Base-by-base conservation (phyloP, 306 rosid species). In the Cyclanthera cordifolia region DNA sequence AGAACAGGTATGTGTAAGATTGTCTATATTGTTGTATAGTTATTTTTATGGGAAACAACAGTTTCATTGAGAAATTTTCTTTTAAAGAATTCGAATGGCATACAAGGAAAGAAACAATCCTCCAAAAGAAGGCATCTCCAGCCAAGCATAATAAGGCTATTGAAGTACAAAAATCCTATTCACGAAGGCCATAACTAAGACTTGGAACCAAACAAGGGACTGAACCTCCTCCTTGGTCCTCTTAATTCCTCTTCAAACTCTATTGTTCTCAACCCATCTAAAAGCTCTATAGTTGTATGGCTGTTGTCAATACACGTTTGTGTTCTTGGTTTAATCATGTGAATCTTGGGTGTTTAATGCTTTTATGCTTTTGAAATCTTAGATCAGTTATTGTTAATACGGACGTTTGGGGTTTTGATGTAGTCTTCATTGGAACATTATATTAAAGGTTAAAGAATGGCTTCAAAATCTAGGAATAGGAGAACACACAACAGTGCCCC, bases 381-480 rank as follows among this genome's bases (percentile, higher is more conserved):
- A 60, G 27, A 48, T 63, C 20, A 49, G 69, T 65, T 53, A 39
- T 59, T 49, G 17, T 73, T 64, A 37, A 48, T 39, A 59, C 9
- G 5, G 72, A 72, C 71, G 73, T 76, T 71, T 83, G 84, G 85
- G 82, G 89, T 73, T 73, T 82, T 91, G 83, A 91, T 94, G 70
- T 76, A 73, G 76, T 83, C 83, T 79, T 80, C 74, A 51, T 83
- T 90, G 86, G 81, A 81, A 88, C 69, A 78, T 88, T 78, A 82
- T 86, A 90, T 87, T 85, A 82, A 86, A 94, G 99, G 99, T 94
- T 88, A 94, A 90, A 94, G 99, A 94, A 86, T 94, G 99, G 99
- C 99, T 94, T 88, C 95, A 88, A 87, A 94, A 90, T 90, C 99
- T 94, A 94, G 99, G 99, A 94, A 90, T 94, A 54, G 99, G 91